These are phyloP conservation scores for Cinnamomum chago DNA, from an alignment of 164 flowering plant species.

Conservation along the genomic window DNA sequence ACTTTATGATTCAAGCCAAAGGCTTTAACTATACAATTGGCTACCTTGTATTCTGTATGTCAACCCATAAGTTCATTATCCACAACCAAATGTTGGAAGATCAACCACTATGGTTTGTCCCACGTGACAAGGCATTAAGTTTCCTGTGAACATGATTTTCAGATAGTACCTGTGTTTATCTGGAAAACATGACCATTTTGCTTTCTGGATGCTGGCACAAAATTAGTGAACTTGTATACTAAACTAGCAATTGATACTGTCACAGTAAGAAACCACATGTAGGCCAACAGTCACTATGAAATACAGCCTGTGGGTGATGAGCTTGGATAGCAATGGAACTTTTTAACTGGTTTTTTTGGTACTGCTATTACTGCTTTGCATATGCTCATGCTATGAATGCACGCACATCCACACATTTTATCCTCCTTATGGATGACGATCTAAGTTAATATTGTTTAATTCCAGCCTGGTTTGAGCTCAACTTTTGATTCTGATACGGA, in stretches of 20 bases:
- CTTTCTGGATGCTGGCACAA: not conserved
- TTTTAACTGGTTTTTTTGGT: not conserved
- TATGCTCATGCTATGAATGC: no score
- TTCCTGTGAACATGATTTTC: not conserved
- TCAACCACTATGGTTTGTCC: not conserved
- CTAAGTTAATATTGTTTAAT: not conserved
- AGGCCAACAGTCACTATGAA: not conserved
- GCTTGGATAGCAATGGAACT: not conserved
- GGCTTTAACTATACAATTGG: not conserved
- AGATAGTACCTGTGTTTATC: not conserved
- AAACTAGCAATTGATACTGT: not conserved
- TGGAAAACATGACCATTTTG: not conserved
- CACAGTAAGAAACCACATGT: not conserved
- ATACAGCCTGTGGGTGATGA: not conserved
- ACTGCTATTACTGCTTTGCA: no score
- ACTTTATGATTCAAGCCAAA: no score
- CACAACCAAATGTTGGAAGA: not conserved
- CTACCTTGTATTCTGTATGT: not conserved
- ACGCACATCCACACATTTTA: not conserved
- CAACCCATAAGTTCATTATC: not conserved
- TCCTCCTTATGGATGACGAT: not conserved
- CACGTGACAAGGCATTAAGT: not conserved
- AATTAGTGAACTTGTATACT: not conserved
- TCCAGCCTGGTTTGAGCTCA: constrained; percentile 21
- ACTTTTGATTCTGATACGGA: constrained; percentile 76